phyloP scores from a whole-genome alignment of 1,284 basidiomycete species.

The Polyporus tsugae region DNA sequence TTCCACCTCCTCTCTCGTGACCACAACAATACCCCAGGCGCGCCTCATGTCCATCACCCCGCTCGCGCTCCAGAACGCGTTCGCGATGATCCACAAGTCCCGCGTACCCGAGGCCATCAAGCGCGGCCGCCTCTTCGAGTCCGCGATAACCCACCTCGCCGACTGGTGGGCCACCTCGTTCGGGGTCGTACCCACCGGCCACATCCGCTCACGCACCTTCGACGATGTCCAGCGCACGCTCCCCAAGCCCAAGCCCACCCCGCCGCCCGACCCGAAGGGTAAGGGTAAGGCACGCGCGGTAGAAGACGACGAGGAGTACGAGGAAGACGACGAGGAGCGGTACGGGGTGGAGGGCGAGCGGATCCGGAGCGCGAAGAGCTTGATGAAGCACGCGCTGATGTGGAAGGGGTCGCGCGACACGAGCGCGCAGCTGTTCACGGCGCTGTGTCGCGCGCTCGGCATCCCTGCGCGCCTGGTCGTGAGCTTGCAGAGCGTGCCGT shows the following conservation, averaged over 20 bases:
- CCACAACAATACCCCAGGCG: conserved; percentile 57
- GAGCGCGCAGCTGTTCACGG: conserved; percentile 92
- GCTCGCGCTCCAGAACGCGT: conserved; percentile 78
- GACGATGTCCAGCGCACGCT: conserved; percentile 68
- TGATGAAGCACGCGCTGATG: conserved; percentile 90
- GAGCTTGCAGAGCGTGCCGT: conserved; percentile 91
- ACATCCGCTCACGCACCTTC: conserved; percentile 79
- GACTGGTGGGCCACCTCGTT: conserved; percentile 86
- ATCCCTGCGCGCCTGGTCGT: conserved; percentile 91
- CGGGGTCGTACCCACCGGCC: conserved; percentile 67
- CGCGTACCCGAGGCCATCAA: conserved; percentile 81
- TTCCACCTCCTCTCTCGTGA: not conserved
- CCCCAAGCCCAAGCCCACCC: conserved; percentile 41
- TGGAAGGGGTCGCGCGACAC: conserved; percentile 86
- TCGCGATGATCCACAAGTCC: conserved; percentile 84
- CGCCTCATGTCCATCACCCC: conserved; percentile 88
- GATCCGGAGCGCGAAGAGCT: conserved; percentile 80
- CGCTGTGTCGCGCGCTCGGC: conserved; percentile 86
- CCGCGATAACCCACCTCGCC: conserved; percentile 74
- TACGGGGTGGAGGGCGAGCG: conserved; percentile 61
- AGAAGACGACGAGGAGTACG: conserved; percentile 50
- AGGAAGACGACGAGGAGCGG: conserved; percentile 48
- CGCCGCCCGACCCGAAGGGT: conserved; percentile 42
- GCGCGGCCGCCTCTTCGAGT: conserved; percentile 87
- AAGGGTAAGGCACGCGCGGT: conserved; percentile 38